phyloP scores from a whole-genome alignment of 2,329 filamentous ascomycete species.

The Neopestalotiopsis clavispora region DNA sequence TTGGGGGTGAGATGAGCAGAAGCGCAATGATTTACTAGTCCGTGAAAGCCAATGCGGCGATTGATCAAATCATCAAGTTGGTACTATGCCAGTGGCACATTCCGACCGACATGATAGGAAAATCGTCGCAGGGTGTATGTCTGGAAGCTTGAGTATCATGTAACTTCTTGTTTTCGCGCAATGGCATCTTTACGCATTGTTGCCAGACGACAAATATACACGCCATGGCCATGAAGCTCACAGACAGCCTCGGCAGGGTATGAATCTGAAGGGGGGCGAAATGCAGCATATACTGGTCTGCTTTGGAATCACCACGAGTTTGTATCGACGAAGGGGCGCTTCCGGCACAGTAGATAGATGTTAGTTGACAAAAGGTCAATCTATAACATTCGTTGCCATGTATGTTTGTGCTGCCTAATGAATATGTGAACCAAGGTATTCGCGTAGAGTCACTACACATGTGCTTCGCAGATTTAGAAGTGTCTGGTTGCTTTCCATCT shows the following conservation, averaged over 20 bases:
- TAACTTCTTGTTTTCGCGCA: background rate
- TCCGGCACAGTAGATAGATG: background rate
- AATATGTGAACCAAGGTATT: too few relatives aligned
- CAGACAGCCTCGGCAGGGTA: background rate
- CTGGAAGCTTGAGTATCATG: background rate
- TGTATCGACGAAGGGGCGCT: constrained; percentile 4
- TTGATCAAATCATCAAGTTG: background rate
- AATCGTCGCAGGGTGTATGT: background rate
- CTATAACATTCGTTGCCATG: background rate
- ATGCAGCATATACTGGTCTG: constrained; percentile 13
- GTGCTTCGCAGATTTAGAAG: too few relatives aligned
- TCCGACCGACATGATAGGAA: background rate
- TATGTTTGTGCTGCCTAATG: background rate
- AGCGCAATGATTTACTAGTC: background rate
- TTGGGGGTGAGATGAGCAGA: background rate
- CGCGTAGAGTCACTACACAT: too few relatives aligned
- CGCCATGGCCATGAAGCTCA: background rate
- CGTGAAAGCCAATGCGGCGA: background rate
- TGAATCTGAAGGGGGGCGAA: constrained; percentile 13
- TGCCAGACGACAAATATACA: background rate
- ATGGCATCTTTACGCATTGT: constrained; percentile 1
- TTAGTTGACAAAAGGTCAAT: background rate
- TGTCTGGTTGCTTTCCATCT: too few relatives aligned
- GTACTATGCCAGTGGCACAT: background rate
- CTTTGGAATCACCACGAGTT: constrained; percentile 14